These are phyloP conservation scores for Coffea canephora DNA, from an alignment of 257 asterid genomes.

Conservation along the genomic window DNA sequence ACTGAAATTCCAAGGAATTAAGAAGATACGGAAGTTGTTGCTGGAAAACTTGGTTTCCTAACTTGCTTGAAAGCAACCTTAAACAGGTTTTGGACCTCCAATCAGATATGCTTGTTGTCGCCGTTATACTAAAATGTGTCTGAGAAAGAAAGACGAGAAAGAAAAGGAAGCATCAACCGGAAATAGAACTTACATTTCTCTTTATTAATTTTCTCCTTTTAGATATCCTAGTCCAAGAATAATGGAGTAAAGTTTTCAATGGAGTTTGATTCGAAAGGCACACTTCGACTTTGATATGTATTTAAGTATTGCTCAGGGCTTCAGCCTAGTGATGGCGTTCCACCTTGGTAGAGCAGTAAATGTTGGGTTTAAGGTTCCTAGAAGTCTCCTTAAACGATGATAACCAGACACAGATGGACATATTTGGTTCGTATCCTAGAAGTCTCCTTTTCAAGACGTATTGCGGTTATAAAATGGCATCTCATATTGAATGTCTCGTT, in stretches of 20 bases:
- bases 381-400: neutral
- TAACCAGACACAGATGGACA: constrained; percentile 4
- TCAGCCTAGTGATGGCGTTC: no score
- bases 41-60: neutral
- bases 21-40: no score
- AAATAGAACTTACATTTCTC: neutral
- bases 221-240: neutral
- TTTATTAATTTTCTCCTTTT: neutral
- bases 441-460: constrained; percentile 16
- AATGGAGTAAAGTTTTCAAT: neutral
- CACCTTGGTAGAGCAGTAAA: neutral
- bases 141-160: neutral
- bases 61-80: no score
- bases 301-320: neutral
- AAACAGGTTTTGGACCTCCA: neutral
- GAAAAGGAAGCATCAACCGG: neutral
- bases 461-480: constrained; percentile 32
- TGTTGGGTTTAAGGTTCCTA: no score
- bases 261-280: neutral
- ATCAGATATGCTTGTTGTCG: neutral
- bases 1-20: constrained; percentile 4
- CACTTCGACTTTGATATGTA: neutral
- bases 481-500: constrained; percentile 45
- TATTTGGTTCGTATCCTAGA: no score
- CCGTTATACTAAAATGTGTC: neutral